Base-by-base conservation (phyloP, 116 monocot genomes). In the Trichopus zeylanicus region DNA sequence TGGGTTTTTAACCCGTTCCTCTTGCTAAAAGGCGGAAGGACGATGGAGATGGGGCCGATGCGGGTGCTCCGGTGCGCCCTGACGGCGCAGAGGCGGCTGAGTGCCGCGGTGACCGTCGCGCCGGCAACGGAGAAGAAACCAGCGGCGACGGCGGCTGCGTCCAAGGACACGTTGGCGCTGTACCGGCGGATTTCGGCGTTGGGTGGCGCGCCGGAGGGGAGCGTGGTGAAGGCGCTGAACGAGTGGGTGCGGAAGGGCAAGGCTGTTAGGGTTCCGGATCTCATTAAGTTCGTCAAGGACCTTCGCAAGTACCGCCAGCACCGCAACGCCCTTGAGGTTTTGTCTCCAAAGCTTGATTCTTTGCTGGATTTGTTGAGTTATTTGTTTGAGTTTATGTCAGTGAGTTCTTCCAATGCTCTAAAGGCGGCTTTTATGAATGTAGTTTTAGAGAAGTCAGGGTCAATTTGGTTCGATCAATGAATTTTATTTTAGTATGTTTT, bases 141-240 rank as follows among this genome's bases (percentile, higher is more conserved):
- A 47, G 31, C 4, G 59, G 30, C 7, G 33, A 33, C 26, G 42
- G 34, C 11, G 30, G 30, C 7, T 26, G 46, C 26, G 42, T 28
- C 11, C 24, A 29, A 49, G 53, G 49, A 35, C 4, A 21, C 4
- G 61, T 38, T 31, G 48, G 53, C 80, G 19, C 76, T 88, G 10
- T 87, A 78, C 64, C 68, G 75, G 51, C 65, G 78, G 48, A 37
- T 87, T 9, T 75, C 78, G 66, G 71, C 70, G n/a, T 65, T 76
- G 21, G 63, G 73, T 1, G 58, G 63, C 0, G 71, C 61, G 15
- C 67, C 73, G 31, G 60, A 18, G 31, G 72, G 72, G 29, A 84
- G 82, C 76, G 83, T 83, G 65, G 59, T n/a, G 55, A 34, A 19
- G 38, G 49, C 55, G 29, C 62, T 88, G 87, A 68, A 83, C 64